Conservation (phyloP, 2,329 filamentous ascomycete species). For the Exophiala viscosa region DNA sequence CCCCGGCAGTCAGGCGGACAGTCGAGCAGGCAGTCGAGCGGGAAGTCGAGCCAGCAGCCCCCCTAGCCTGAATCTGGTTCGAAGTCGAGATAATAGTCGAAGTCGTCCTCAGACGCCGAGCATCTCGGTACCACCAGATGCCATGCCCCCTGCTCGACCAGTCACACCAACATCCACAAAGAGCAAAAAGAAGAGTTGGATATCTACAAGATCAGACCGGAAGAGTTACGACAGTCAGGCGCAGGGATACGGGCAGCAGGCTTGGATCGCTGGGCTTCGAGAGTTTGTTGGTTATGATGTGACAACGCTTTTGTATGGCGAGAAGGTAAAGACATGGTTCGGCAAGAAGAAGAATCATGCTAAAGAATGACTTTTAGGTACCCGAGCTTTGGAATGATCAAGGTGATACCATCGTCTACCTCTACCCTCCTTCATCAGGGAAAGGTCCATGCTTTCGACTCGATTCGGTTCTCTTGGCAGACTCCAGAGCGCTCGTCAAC, state of each 20-base stretch:
- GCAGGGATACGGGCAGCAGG: constrained; percentile 33
- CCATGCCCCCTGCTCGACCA: constrained; percentile 15
- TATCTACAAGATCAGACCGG: constrained; percentile 37
- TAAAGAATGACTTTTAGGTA: constrained; percentile 37
- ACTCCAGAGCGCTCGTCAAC: constrained; percentile 39
- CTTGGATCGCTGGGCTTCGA: constrained; percentile 59
- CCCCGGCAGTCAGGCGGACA: constrained; percentile 28
- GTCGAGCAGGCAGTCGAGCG: constrained; percentile 30
- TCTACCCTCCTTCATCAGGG: constrained; percentile 56
- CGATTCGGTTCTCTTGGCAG: constrained; percentile 56
- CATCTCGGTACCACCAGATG: constrained; percentile 14
- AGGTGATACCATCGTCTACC: constrained; percentile 61
- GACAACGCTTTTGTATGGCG: constrained; percentile 47
- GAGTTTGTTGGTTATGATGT: constrained; percentile 57
- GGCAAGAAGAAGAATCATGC: not conserved
- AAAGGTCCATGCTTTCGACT: constrained; percentile 60
- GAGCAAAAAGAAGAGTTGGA: constrained; percentile 43
- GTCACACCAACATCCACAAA: constrained; percentile 20
- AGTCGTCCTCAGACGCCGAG: constrained; percentile 28
- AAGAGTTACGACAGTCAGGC: constrained; percentile 33
- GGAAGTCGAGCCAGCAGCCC: constrained; percentile 32
- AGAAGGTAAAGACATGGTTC: constrained; percentile 42
- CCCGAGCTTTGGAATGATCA: constrained; percentile 60
- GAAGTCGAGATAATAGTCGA: constrained; percentile 20
- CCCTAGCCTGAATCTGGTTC: constrained; percentile 16